These are phyloP conservation scores for Candida andamanensis DNA, from an alignment of 805 yeast genomes.

Conservation along the genomic window DNA sequence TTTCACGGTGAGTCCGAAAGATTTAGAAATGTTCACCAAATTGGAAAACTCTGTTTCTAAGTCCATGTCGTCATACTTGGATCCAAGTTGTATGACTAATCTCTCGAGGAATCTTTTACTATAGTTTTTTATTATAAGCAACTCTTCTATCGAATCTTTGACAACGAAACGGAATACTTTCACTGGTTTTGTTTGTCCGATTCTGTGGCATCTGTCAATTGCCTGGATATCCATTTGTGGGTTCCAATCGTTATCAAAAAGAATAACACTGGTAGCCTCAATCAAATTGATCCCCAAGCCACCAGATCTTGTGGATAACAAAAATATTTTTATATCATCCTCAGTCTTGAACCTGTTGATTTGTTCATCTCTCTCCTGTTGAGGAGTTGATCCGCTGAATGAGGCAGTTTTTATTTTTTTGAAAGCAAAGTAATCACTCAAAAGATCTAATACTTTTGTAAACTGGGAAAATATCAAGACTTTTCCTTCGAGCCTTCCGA, in stretches of 20 bases:
- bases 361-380: slow-evolving; percentile 58
- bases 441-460: slow-evolving; percentile 71
- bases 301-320: slow-evolving; percentile 89
- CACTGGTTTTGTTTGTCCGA: slow-evolving; percentile 86
- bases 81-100: slow-evolving; percentile 28
- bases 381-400: slow-evolving; percentile 72
- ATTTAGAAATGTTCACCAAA: slow-evolving; percentile 18
- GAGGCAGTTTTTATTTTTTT: slow-evolving; percentile 47
- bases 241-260: slow-evolving; percentile 95
- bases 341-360: slow-evolving; percentile 46
- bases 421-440: slow-evolving; percentile 66
- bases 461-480: slow-evolving; percentile 85
- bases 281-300: slow-evolving; percentile 87
- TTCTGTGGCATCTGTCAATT: slow-evolving; percentile 90
- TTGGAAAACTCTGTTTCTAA: slow-evolving; percentile 17
- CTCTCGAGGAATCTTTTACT: slow-evolving; percentile 55
- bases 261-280: slow-evolving; percentile 82
- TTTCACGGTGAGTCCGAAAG: slow-evolving; percentile 11
- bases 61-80: slow-evolving; percentile 17
- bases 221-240: slow-evolving; percentile 97
- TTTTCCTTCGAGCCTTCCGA: slow-evolving; percentile 49
- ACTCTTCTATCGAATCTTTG: slow-evolving; percentile 77
- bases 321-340: slow-evolving; percentile 44
- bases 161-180: slow-evolving; percentile 74
- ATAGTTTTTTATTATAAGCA: slow-evolving; percentile 71